Evolutionary conservation across 805 yeast species (phyloP).

Genomic region (Lipomyces starkeyi): DNA sequence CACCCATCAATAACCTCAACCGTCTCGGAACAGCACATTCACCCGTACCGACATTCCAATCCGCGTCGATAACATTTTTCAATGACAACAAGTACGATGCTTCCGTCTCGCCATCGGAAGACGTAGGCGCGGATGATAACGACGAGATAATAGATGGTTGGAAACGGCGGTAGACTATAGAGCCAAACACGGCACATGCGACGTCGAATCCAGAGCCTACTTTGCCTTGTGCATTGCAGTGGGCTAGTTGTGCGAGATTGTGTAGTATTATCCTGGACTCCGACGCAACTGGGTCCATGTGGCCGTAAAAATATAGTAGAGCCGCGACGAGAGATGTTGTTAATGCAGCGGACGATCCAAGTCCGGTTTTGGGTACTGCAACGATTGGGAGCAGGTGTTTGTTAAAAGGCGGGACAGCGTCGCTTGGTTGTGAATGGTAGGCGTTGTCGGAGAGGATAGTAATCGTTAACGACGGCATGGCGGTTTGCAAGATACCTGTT

Average conservation of each 20-base stretch:
- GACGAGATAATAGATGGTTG: constrained; percentile 55
- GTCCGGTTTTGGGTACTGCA: constrained; percentile 88
- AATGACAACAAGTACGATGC: constrained; percentile 31
- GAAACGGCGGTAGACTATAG: constrained; percentile 81
- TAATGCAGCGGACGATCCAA: constrained; percentile 95
- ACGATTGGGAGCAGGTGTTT: constrained; percentile 66
- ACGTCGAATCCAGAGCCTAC: constrained; percentile 98
- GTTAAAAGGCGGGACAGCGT: constrained; percentile 51
- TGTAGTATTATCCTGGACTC: constrained; percentile 56
- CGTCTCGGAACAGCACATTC: constrained; percentile 71
- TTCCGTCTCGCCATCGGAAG: constrained; percentile 43
- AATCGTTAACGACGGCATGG: constrained; percentile 49
- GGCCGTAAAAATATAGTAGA: constrained; percentile 56
- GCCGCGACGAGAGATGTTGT: constrained; percentile 81
- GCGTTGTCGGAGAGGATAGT: constrained; percentile 84
- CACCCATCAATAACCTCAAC: constrained; percentile 85
- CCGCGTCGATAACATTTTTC: constrained; percentile 41
- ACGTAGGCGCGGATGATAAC: constrained; percentile 35
- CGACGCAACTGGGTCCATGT: constrained; percentile 43
- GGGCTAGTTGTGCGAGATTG: constrained; percentile 85
- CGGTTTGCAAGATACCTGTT: constrained; percentile 37
- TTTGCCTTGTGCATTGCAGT: constrained; percentile 92
- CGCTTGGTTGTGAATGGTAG: constrained; percentile 73
- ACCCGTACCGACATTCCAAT: constrained; percentile 66
- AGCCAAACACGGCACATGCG: constrained; percentile 93